Evolutionary conservation across 805 yeast species (phyloP).

Genomic region (Kluyveromyces nonfermentans): DNA sequence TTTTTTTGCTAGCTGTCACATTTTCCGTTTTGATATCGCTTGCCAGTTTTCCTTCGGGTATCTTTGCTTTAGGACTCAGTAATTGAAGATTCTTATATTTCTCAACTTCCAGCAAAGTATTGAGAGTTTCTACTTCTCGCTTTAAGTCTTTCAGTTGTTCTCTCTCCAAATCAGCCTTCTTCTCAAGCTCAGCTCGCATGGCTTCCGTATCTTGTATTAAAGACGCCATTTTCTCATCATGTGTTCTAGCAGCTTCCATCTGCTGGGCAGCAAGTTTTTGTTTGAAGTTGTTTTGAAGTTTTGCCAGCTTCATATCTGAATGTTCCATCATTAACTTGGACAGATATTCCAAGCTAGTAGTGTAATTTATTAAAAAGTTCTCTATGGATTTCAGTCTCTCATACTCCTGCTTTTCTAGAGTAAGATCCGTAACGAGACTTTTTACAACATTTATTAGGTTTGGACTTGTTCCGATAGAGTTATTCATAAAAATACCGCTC

Average conservation of each 20-base stretch:
- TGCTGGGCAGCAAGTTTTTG: conserved; percentile 22
- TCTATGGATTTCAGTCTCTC: conserved; percentile 46
- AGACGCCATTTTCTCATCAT: conserved; percentile 13
- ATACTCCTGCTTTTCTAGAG: conserved; percentile 50
- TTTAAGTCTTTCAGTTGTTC: conserved; percentile 15
- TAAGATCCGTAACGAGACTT: conserved; percentile 43
- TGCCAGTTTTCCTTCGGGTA: neutral
- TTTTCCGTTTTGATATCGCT: neutral
- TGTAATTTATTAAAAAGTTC: conserved; percentile 44
- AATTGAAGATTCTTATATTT: conserved; percentile 22
- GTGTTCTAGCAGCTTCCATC: conserved; percentile 14
- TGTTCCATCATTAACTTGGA: conserved; percentile 26
- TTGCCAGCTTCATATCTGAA: conserved; percentile 22
- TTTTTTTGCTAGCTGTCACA: neutral
- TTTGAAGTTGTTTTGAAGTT: conserved; percentile 23
- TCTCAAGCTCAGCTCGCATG: conserved; percentile 8
- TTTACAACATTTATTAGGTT: conserved; percentile 48
- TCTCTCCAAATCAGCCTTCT: conserved; percentile 8
- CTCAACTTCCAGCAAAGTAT: conserved; percentile 28
- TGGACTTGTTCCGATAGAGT: conserved; percentile 49
- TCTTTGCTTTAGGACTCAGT: neutral
- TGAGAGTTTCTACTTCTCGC: conserved; percentile 25
- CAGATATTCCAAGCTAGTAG: conserved; percentile 22
- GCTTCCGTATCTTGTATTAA: conserved; percentile 11
- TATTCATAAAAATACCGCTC: conserved; percentile 49